Evolutionary conservation across 306 rosid species (phyloP), one percentile per base, ranked within the genome.

Genomic region (Vigna unguiculata): DNA sequence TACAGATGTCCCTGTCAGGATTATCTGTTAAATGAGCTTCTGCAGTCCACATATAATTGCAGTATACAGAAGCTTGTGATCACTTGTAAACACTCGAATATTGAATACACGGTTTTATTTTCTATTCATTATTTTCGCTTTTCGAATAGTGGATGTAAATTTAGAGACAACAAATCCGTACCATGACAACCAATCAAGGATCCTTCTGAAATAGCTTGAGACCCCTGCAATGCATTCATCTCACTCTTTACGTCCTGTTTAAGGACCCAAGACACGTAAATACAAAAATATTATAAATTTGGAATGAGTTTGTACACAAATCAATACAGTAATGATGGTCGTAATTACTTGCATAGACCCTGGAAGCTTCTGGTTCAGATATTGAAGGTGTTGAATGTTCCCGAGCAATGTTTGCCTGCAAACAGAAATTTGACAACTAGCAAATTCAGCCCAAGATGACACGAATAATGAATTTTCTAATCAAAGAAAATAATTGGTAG

Each of bases 391-490:
- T 65, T 77, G 88, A 34, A 71, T 83, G 74, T 83, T 85, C 63
- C 82, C 84, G 65, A 75, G 83, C 65, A 81, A 63, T 75, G 84
- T 81, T 81, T 89, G 91, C 70, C 98, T 93, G 86, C 40, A 57
- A 87, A 59, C 34, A 78, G 64, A 40, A 78, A 58, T 34, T 82
- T 51, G 80, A 75, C 41, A 64, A 65, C 51, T 79, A 80, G 58
- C 19, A 66, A 32, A 69, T 76, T 59, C 72, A 79, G 72, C 30
- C 30, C 83, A 43, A 57, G 57, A 53, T 20, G 45, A 69, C 76
- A 69, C 17, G 75, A 78, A 76, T 9, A 77, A 25, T 16, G 65
- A 57, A 55, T 45, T 49, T 34, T 82, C 52, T 34, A 62, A 67
- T 48, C 21, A 51, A 48, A 62, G 43, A 70, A 76, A 52, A 57